A percentile compares a stretch with the other conserved stretches of the same genome.
Conservation (phyloP, 164 flowering plant genomes). For the Dillenia turbinata region DNA sequence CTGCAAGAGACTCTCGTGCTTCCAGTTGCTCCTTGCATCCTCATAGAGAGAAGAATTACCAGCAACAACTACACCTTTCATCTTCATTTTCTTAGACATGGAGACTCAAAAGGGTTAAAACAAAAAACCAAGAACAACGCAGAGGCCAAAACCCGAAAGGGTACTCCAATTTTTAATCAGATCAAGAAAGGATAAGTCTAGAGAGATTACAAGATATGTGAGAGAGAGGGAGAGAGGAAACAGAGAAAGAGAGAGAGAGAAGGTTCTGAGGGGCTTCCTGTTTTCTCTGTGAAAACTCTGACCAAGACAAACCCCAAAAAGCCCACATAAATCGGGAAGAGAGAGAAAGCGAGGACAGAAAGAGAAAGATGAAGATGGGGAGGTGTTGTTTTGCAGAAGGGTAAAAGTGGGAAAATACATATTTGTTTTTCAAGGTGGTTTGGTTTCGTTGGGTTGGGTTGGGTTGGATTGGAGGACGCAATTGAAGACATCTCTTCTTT, state of each 20-base stretch:
- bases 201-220: constrained; percentile 8
- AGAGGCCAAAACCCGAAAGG: constrained; percentile 2
- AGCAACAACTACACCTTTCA: constrained; percentile 37
- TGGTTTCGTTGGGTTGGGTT: constrained; percentile 40
- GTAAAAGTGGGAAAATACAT: constrained; percentile 36
- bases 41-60: constrained; percentile 23
- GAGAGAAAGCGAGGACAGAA: constrained; percentile 4
- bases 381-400: constrained; percentile 58
- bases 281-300: constrained; percentile 58
- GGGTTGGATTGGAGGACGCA: constrained; percentile 48
- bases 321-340: constrained; percentile 61
- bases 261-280: constrained; percentile 38
- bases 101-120: constrained; percentile 8
- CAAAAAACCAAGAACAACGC: constrained; percentile 9
- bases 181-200: constrained; percentile 3
- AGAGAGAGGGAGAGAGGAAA: constrained; percentile 14
- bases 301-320: constrained; percentile 57
- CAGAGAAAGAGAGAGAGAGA: constrained; percentile 10
- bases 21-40: constrained; percentile 44
- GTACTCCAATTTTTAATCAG: background rate
- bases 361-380: constrained; percentile 38
- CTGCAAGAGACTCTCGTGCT: constrained; percentile 63
- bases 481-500: constrained; percentile 39
- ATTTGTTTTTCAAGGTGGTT: constrained; percentile 7
- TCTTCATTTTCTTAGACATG: constrained; percentile 58